Percentiles rank a stretch among this genome's conserved stretches.
These are phyloP conservation scores for Penicillium concentricum DNA, from an alignment of 2,329 filamentous ascomycete species.

Conservation along the genomic window DNA sequence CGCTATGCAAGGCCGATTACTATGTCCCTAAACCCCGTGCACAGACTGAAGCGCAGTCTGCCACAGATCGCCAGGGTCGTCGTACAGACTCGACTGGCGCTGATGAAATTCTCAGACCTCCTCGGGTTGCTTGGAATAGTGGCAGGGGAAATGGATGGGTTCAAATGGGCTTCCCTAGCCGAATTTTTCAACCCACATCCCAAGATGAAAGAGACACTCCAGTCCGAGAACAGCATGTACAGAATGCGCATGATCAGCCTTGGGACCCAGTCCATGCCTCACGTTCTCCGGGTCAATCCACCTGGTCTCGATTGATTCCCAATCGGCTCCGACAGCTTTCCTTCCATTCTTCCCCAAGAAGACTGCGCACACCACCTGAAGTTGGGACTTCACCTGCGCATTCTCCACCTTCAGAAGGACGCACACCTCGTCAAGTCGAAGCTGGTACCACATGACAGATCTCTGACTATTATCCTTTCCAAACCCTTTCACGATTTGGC, in stretches of 20 bases:
- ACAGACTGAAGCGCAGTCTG: constrained; percentile 42
- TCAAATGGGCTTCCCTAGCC: constrained; percentile 39
- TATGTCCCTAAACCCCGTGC: constrained; percentile 88
- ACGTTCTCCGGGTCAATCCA: background rate
- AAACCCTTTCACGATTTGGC: background rate
- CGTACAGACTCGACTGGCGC: constrained; percentile 23
- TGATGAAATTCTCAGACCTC: constrained; percentile 29
- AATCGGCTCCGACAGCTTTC: constrained; percentile 12
- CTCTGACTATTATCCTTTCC: background rate
- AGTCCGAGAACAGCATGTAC: constrained; percentile 1
- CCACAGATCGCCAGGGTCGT: constrained; percentile 33
- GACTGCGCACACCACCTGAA: background rate
- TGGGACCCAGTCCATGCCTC: background rate
- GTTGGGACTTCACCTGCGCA: background rate
- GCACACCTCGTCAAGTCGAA: constrained; percentile 24
- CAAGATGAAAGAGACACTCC: constrained; percentile 25
- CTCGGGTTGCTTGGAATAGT: constrained; percentile 37
- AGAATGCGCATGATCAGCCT: background rate
- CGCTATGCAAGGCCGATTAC: constrained; percentile 96
- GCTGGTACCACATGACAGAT: constrained; percentile 13
- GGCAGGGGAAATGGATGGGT: constrained; percentile 32
- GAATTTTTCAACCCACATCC: constrained; percentile 33
- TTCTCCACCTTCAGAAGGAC: constrained; percentile 5
- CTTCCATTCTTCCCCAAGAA: background rate
- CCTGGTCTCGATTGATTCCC: constrained; percentile 20